These are phyloP conservation scores for Heliamphora exappendiculata DNA, from an alignment of 148 eudicot genomes.

Conservation along the genomic window DNA sequence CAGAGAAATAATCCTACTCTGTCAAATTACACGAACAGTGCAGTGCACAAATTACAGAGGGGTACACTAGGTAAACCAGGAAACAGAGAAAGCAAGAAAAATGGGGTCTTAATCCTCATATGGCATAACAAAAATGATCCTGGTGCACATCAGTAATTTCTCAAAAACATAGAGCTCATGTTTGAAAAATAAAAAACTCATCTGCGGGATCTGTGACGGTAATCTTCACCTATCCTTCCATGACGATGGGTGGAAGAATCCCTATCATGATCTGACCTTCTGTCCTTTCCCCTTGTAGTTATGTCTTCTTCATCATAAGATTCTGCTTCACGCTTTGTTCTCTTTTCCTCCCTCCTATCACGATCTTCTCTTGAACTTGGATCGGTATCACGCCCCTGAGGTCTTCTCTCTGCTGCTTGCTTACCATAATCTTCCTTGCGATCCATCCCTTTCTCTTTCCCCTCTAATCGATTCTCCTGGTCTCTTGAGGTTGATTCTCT, in stretches of 20 bases:
- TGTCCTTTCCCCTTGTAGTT: conserved; percentile 26
- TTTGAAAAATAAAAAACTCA: neutral
- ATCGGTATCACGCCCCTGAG: conserved; percentile 35
- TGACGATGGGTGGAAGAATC: conserved; percentile 33
- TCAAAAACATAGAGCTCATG: neutral
- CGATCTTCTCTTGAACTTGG: conserved; percentile 31
- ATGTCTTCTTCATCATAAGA: conserved; percentile 28
- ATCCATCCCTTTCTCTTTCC: conserved; percentile 18
- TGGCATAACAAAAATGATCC: neutral
- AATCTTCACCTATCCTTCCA: conserved; percentile 28
- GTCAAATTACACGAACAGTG: neutral
- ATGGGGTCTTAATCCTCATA: neutral
- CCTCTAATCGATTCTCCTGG: conserved; percentile 19
- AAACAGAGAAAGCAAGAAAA: neutral
- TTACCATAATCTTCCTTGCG: conserved; percentile 25
- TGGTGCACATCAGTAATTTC: neutral
- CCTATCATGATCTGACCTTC: conserved; percentile 32
- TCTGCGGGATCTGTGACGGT: conserved; percentile 1
- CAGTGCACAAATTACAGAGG: neutral
- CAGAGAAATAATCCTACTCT: too few species aligned
- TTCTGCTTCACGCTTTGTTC: conserved; percentile 33
- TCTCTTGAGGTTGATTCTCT: conserved; percentile 23
- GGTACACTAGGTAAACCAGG: neutral
- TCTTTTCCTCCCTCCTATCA: conserved; percentile 50
- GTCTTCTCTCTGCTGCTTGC: conserved; percentile 25